Percentiles rank a stretch among this genome's conserved stretches.
Evolutionary conservation across 306 rosid genomes (phyloP).

Genomic region (Pyrus betulifolia): DNA sequence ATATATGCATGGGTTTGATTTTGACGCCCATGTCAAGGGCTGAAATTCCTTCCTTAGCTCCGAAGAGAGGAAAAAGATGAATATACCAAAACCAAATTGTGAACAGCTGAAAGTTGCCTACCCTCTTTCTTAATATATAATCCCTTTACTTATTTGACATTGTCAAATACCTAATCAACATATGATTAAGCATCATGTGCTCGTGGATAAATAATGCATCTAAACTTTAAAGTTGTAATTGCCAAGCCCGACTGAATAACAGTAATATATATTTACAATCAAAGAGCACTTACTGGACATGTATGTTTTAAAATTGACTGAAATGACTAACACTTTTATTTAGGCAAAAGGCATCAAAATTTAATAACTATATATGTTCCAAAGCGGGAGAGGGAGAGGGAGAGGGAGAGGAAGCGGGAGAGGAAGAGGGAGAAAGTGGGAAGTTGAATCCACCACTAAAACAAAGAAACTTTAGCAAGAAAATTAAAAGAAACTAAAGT

Average conservation of each 20-base stretch:
- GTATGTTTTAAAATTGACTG: background rate
- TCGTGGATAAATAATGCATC: background rate
- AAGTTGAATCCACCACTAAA: background rate
- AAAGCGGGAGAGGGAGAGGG: background rate
- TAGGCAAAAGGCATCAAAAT: background rate
- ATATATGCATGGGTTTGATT: background rate
- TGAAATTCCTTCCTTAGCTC: slow-evolving; percentile 36
- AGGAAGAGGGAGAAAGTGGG: background rate
- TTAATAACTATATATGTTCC: background rate
- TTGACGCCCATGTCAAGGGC: background rate
- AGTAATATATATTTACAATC: background rate
- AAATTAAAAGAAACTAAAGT: background rate
- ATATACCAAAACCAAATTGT: background rate
- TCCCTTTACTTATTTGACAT: background rate
- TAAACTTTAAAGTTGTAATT: background rate
- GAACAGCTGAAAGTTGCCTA: background rate
- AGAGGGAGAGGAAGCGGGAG: no score
- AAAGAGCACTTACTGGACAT: background rate
- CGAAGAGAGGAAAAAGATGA: slow-evolving; percentile 13
- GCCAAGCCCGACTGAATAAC: no score
- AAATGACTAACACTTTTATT: background rate
- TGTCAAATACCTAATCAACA: background rate
- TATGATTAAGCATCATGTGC: background rate
- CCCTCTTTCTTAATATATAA: background rate
- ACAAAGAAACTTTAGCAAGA: no score